These are phyloP conservation scores for Aegilops speltoides DNA, from an alignment of 176 grass and related monocot species.

Conservation along the genomic window DNA sequence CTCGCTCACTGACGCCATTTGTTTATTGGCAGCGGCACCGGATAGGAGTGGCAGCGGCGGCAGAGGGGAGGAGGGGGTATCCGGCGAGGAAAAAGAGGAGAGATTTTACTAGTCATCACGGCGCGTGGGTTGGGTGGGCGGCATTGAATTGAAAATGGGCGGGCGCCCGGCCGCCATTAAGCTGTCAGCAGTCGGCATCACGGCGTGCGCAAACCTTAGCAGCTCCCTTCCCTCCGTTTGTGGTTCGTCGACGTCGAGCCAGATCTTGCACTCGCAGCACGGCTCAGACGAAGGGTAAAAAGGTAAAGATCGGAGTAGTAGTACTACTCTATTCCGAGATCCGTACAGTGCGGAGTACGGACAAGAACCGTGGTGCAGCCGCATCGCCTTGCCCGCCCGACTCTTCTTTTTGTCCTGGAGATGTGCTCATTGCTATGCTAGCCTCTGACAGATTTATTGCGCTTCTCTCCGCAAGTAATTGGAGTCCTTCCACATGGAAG, in stretches of 20 bases:
- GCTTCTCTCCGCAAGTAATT: no score
- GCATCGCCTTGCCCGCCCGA: no score
- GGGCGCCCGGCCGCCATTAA: neutral
- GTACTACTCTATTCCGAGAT: no score
- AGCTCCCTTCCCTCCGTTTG: neutral
- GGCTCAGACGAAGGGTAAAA: neutral
- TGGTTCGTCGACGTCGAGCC: neutral
- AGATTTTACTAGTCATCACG: slow-evolving; percentile 2
- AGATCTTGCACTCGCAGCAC: neutral
- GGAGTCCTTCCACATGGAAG: no score
- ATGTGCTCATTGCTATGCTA: no score
- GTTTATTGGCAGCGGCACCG: slow-evolving; percentile 12
- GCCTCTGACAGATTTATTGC: no score
- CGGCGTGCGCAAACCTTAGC: slow-evolving; percentile 10
- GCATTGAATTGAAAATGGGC: slow-evolving; percentile 41
- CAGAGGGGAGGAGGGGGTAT: slow-evolving; percentile 6
- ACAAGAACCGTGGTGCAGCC: no score
- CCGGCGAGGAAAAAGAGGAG: slow-evolving; percentile 35
- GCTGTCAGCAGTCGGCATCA: slow-evolving; percentile 12
- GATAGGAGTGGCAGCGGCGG: neutral
- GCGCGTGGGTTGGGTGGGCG: slow-evolving; percentile 9
- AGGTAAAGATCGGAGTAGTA: neutral
- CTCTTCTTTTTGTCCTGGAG: no score
- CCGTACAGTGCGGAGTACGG: no score
- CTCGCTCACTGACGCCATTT: slow-evolving; percentile 20